Evolutionary conservation across 192 early-diverging fungal genomes (phyloP), one percentile per base, ranked within the genome.

Genomic region (Entomortierella beljakovae): DNA sequence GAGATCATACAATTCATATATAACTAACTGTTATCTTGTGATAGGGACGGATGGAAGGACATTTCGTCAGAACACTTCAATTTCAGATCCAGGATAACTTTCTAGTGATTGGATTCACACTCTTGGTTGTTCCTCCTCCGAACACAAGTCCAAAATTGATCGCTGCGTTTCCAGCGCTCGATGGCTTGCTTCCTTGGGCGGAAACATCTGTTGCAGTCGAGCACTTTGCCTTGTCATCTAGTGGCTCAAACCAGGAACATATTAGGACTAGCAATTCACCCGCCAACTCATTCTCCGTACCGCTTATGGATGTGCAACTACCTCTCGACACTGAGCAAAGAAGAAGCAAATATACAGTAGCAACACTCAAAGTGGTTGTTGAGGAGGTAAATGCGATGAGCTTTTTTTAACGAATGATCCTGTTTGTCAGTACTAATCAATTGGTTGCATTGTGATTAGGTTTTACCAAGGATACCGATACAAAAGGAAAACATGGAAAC

Each of bases 181-280:
- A 77, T 42, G 74, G 74, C 10, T 33, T 69, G 13, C n/a, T 77
- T 2, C 74, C 74, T 0, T 77, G 74, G 74, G 74, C 74, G 13
- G 74, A 77, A 18, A 57, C 66, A 20, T 63, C 74, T 2, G 74
- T 77, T 18, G 74, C 74, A 16, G 40, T 69, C 16, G 74, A 77
- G 20, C 74, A 69, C 25, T 77, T 77, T 62, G 40, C 51, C 18
- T 3, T 52, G 2, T 34, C 49, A 54, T 34, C 53, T 20, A 56
- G 40, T n/a, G 23, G 34, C 5, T 22, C 58, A 13, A 23, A 70
- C 22, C 34, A 16, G 4, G 31, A 33, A 1, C 28, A 18, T 23
- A 20, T 33, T 3, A 26, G 18, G 13, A 56, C 42, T 34, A 42
- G 51, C 1, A 29, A 16, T 38, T 25, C 40, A 5, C 28, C 4